A percentile compares a stretch with the other conserved stretches of the same genome.
Evolutionary conservation across 768 basidiomycete species (phyloP).

Genomic region (Pilatotrama ljubarskyi): DNA sequence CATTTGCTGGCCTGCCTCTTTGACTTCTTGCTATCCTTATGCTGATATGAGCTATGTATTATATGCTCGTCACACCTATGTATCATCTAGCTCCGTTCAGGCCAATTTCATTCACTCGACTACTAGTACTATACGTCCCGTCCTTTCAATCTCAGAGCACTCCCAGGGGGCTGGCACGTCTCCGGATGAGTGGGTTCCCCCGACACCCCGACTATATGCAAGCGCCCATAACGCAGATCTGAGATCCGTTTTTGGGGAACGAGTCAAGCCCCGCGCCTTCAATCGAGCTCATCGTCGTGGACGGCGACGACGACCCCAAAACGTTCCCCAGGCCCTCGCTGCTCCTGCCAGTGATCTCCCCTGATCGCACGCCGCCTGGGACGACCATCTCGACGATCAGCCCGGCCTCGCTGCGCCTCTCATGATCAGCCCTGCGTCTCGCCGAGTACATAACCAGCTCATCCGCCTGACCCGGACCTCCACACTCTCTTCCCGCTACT

Average conservation of each 20-base stretch:
- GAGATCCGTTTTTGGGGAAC: neutral
- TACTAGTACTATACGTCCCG: too few species aligned
- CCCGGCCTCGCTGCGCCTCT: slow-evolving; percentile 10
- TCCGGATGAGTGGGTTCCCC: neutral
- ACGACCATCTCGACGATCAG: slow-evolving; percentile 15
- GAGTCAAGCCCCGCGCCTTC: neutral
- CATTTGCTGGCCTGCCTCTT: too few species aligned
- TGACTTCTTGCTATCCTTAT: too few species aligned
- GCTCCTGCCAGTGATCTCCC: slow-evolving; percentile 1
- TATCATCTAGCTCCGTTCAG: too few species aligned
- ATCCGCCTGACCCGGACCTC: slow-evolving; percentile 13
- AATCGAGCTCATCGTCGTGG: slow-evolving; percentile 13
- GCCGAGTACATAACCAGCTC: slow-evolving; percentile 18
- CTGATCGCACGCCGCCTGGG: neutral
- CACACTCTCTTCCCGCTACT: slow-evolving; percentile 3
- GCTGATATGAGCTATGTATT: too few species aligned
- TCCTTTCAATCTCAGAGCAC: too few species aligned
- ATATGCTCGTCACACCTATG: too few species aligned
- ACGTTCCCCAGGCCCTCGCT: neutral
- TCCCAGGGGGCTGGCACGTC: neutral
- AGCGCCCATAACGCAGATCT: neutral
- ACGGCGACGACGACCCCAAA: slow-evolving; percentile 13
- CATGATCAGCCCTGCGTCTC: slow-evolving; percentile 19
- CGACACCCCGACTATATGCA: neutral
- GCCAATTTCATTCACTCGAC: too few species aligned